A percentile compares a stretch with the other conserved stretches of the same genome.
Conservation (phyloP, 768 basidiomycete species). For the Pleurotus giganteus region DNA sequence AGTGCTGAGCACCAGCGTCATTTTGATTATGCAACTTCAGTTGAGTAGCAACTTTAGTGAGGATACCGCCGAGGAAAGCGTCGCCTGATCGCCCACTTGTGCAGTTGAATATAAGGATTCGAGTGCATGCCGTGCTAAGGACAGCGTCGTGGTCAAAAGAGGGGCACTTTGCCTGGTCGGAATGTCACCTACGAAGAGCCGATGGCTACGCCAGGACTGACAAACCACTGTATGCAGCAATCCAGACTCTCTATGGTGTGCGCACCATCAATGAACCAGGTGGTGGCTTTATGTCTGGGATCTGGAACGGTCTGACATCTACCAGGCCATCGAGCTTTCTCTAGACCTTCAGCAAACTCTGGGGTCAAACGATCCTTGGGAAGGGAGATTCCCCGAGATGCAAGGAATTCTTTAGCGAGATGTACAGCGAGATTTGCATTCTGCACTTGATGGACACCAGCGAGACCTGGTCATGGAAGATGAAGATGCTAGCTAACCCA, state of each 20-base stretch:
- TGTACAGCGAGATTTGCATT: conserved; percentile 87
- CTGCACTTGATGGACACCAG: conserved; percentile 81
- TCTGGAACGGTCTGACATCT: conserved; percentile 86
- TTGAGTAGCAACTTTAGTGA: conserved; percentile 47
- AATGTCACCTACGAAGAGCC: neutral
- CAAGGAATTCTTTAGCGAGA: conserved; percentile 66
- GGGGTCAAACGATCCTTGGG: conserved; percentile 39
- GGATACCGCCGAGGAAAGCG: conserved; percentile 61
- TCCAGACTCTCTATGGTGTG: conserved; percentile 90
- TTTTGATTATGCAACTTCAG: conserved; percentile 38
- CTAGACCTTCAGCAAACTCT: conserved; percentile 59
- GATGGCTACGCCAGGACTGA: conserved; percentile 48
- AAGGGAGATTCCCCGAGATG: conserved; percentile 24
- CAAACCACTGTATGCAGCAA: conserved; percentile 90
- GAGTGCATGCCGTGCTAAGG: conserved; percentile 28
- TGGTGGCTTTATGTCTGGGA: conserved; percentile 44
- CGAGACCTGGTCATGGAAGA: conserved; percentile 54
- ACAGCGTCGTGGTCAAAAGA: no score
- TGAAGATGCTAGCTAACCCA: conserved; percentile 7
- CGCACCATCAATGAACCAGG: conserved; percentile 95
- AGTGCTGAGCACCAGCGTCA: conserved; percentile 32
- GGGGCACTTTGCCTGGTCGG: neutral
- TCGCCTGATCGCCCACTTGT: conserved; percentile 85
- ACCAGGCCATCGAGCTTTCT: conserved; percentile 85
- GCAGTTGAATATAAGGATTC: conserved; percentile 92